Base-by-base conservation (phyloP, 345 rosid species). In the Aethionema arabicum region DNA sequence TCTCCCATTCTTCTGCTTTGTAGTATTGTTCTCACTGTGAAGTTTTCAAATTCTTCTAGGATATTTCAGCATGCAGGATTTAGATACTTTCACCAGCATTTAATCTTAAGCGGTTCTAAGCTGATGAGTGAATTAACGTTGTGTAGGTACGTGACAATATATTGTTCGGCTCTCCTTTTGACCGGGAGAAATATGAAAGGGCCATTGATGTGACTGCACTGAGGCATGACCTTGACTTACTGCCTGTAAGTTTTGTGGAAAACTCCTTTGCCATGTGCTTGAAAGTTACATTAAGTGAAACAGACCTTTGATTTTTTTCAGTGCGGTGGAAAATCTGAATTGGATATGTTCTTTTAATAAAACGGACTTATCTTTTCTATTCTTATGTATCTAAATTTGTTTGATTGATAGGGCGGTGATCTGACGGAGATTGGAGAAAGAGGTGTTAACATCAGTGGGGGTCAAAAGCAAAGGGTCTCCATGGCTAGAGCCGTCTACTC, bases 351-450 rank as follows among this genome's bases (percentile, higher is more conserved):
- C 44, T 3, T 4, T 46, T 48, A 52, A 30, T 69, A 44, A 37
- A 45, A 36, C 15, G 15, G 21, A 56, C n/a, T 37, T 42, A n/a
- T 41, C 4, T 43, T 43, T 27, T 38, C 50, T 31, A 44, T 57
- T 57, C 48, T 63, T 42, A 14, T 6, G 54, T 56, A 41, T 38
- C 62, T 59, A 48, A 61, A 55, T 61, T 72, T 53, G 39, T 69
- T 60, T 79, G 63, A 64, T 69, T 76, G 52, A 35, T 65, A 93
- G 99, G 99, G 99, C 29, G 97, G 96, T 73, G 99, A 93, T 84
- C 89, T 93, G 44, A 93, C 99, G 4, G 99, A 93, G 92, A 93
- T 93, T 77, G 99, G 99, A 70, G 99, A 93, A 78, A 90, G 99
- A 80, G 99, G 99, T 54, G 99, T 93, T 41, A 93, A 90, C 75